Evolutionary conservation across 257 asterid genomes (phyloP).

Genomic region (Solanum commersonii): DNA sequence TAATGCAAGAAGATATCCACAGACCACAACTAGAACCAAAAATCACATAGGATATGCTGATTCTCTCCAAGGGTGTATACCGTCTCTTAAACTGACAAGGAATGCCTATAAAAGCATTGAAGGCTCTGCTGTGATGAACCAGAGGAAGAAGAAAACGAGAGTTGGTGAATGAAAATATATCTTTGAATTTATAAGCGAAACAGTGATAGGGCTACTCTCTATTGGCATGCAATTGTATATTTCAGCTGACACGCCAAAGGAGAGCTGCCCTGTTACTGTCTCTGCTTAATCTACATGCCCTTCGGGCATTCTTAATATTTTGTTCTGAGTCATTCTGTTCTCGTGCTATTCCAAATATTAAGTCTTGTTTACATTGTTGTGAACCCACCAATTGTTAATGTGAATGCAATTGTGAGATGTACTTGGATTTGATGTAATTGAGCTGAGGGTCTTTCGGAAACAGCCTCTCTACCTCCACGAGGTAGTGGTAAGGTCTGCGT

Average conservation of each 20-base stretch:
- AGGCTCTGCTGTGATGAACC: background rate
- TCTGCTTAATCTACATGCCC: background rate
- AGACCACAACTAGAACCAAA: background rate
- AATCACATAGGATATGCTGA: conserved; percentile 19
- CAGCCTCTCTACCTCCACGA: too few relatives aligned
- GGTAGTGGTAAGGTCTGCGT: too few relatives aligned
- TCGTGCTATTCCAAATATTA: background rate
- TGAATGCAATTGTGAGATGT: background rate
- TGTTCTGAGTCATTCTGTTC: background rate
- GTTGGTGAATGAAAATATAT: background rate
- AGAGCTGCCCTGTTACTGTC: background rate
- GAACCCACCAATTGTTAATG: background rate
- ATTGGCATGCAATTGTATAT: background rate
- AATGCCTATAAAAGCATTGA: background rate
- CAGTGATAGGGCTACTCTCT: conserved; percentile 14
- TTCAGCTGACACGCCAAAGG: background rate
- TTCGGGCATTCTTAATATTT: background rate
- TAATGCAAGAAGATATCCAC: background rate
- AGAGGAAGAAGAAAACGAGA: background rate
- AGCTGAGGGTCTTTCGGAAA: too few relatives aligned
- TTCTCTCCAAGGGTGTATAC: conserved; percentile 25
- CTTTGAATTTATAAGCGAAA: background rate
- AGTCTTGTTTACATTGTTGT: background rate
- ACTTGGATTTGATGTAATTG: too few relatives aligned
- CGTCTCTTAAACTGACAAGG: background rate